Evolutionary conservation across 805 yeast species (phyloP), one percentile per base, ranked within the genome.

Genomic region (Kuraishia piskuri): DNA sequence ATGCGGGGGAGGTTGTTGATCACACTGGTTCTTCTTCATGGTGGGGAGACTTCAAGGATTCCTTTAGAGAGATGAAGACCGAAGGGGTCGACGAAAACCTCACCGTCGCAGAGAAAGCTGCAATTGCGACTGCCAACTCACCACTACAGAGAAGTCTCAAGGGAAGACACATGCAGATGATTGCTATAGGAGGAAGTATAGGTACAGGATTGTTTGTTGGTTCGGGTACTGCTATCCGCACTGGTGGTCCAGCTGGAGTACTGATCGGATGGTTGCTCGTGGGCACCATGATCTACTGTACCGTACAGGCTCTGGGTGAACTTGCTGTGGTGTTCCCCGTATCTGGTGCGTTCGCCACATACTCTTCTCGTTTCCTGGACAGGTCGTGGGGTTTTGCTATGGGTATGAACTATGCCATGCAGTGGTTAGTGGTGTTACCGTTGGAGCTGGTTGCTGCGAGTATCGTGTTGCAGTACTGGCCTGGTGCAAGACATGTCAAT

Each of bases 191-290:
- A 59, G 91, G 92, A 47, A 78, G 86, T 55, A 87, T 88, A 59
- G 96, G 96, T 60, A 84, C 92, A 8, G 96, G 94, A 63, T 73
- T 89, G 51, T 82, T 89, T 56, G 86, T 89, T 31, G 89, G 90
- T 63, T 78, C 90, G 2, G 88, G 88, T 55, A 67, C 75, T 19
- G 78, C 88, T 2, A 68, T 87, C 51, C 59, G 75, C 20, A 71
- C 75, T 31, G 87, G 89, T 64, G 94, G 94, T 24, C 92, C 94
- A n/a, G 88, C 85, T 17, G 78, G 84, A 46, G 66, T 85, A 44
- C 75, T 85, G 52, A 79, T 84, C 52, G 86, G 79, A 52, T 79
- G 84, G 77, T 64, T 71, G 37, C 70, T 83, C 53, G 75, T 80
- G 26, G 87, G 88, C 64, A 64, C 78, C 36, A 76, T 83, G 75